Evolutionary conservation across 148 eudicot species (phyloP), one percentile per base, ranked within the genome.

Genomic region (Polygonum maritimum): DNA sequence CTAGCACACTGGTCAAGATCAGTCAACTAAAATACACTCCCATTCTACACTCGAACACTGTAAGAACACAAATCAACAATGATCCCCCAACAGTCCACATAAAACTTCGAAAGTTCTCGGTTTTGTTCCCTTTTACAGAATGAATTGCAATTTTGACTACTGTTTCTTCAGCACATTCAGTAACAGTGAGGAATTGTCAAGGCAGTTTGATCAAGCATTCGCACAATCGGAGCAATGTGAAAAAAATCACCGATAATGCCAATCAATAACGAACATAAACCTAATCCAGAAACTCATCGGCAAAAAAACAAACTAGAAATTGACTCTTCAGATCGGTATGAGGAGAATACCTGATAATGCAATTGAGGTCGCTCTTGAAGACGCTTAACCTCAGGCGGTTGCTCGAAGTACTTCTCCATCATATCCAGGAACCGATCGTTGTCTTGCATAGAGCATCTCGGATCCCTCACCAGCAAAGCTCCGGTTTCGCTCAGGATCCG

Each of bases 341-440:
- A 39, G 45, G 44, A 67, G 71, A 67, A 33, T 21, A 90, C 98
- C 96, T 92, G 98, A 58, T 95, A 95, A 78, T 95, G 98, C 75
- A 95, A 84, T 15, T 90, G 83, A 44, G 92, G 94, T 2, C 98
- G 96, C 55, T 95, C 98, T 67, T 95, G 98, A 1, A 81, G 81
- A 22, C 88, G 89, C 80, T 95, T 92, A 69, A 88, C 85, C 15
- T 92, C 87, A 0, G 44, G 26, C 0, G 98, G 92, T 49, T 80
- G 82, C 48, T 90, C 78, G 76, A 95, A 95, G 75, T 92, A 95
- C 38, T 76, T 87, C 74, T 95, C 97, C 97, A 95, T 92, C 98
- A 95, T 95, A 77, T 95, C 96, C 8, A 95, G 78, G 79, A 95
- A 92, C 2, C 85, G 88, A 82, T 94, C 97, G 45, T 92, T 94